Conservation (phyloP, 2,329 filamentous ascomycete genomes). For the Dothidotthia symphoricarpi region DNA sequence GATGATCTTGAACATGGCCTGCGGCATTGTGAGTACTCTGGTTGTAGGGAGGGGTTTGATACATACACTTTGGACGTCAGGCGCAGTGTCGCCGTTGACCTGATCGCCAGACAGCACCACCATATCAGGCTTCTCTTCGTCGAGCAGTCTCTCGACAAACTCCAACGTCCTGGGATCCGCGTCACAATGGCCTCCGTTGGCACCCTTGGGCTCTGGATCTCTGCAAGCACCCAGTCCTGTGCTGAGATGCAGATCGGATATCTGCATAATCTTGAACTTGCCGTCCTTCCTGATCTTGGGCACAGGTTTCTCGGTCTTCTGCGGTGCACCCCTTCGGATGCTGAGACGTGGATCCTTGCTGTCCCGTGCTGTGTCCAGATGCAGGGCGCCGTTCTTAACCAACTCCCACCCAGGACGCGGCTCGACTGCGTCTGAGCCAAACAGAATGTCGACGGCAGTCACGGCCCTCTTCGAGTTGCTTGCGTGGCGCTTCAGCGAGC, state of each 20-base stretch:
- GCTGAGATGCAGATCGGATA: conserved; percentile 90
- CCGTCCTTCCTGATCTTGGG: conserved; percentile 83
- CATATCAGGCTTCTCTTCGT: conserved; percentile 90
- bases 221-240: conserved; percentile 84
- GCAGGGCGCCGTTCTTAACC: conserved; percentile 61
- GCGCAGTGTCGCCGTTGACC: conserved; percentile 89
- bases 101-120: conserved; percentile 92
- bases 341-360: conserved; percentile 72
- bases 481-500: conserved; percentile 68
- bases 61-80: conserved; percentile 79
- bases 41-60: background rate
- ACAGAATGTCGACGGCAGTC: conserved; percentile 81
- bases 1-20: conserved; percentile 91
- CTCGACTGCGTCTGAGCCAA: conserved; percentile 88
- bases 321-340: conserved; percentile 68
- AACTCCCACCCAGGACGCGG: conserved; percentile 83
- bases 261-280: conserved; percentile 95
- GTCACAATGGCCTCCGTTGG: conserved; percentile 76
- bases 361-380: conserved; percentile 64
- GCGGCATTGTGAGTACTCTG: conserved; percentile 14
- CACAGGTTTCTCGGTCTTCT: conserved; percentile 64
- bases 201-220: conserved; percentile 74
- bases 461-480: conserved; percentile 73
- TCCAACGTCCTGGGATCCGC: conserved; percentile 89
- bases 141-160: conserved; percentile 78